These are phyloP conservation scores for Fusarium equiseti DNA, from an alignment of 2,329 filamentous ascomycete genomes.

Conservation along the genomic window DNA sequence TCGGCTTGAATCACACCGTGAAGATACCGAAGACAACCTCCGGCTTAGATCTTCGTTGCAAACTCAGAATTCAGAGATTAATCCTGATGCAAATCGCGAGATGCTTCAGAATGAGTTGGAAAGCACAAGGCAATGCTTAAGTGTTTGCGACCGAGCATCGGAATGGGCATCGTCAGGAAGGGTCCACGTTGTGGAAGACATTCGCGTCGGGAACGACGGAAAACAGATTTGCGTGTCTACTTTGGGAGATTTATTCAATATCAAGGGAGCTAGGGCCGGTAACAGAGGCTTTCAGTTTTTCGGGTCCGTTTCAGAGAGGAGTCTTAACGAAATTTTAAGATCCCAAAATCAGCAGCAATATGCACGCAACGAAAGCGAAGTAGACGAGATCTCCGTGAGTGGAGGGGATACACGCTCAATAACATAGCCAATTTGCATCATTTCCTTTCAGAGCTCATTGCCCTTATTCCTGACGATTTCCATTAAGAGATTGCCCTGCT, in stretches of 20 bases:
- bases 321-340: constrained; percentile 6
- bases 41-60: background rate
- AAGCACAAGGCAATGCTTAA: constrained; percentile 27
- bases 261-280: constrained; percentile 25
- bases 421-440: constrained; percentile 1
- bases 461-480: background rate
- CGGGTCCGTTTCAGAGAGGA: constrained; percentile 12
- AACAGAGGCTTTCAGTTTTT: constrained; percentile 9
- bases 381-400: background rate
- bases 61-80: background rate
- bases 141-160: constrained; percentile 17
- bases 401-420: background rate
- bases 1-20: constrained; percentile 9
- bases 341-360: constrained; percentile 9
- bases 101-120: constrained; percentile 14
- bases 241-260: constrained; percentile 34
- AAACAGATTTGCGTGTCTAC: constrained; percentile 37
- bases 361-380: background rate
- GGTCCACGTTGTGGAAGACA: constrained; percentile 39
- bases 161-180: constrained; percentile 19
- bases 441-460: background rate
- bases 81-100: background rate
- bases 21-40: background rate
- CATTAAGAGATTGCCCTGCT: constrained; percentile 4
- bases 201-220: constrained; percentile 26